Evolutionary conservation across 257 asterid species (phyloP).

Genomic region (Ophiorrhiza pumila): DNA sequence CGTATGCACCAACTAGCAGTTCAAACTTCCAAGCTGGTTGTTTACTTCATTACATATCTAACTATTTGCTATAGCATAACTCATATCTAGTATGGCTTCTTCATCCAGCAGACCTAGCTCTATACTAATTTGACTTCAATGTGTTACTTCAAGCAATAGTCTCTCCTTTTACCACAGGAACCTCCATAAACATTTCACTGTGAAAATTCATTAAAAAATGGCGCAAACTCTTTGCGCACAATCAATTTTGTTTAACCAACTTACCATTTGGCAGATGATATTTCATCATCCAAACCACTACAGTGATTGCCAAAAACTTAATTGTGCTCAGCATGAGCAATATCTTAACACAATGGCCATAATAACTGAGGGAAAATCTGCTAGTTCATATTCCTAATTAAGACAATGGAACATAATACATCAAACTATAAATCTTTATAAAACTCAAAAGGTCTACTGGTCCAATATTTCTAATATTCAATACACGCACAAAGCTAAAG

Average conservation of each 20-base stretch:
- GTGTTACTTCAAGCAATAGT: neutral
- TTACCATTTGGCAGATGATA: neutral
- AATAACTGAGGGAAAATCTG: neutral
- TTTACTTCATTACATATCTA: neutral
- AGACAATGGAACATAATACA: neutral
- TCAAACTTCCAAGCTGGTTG: neutral
- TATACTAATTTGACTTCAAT: neutral
- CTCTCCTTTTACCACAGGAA: neutral
- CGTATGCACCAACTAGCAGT: neutral
- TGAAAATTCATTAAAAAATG: neutral
- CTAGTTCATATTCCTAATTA: neutral
- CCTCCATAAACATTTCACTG: neutral
- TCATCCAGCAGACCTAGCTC: neutral
- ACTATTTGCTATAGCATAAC: neutral
- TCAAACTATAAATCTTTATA: neutral
- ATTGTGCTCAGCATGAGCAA: neutral
- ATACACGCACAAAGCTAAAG: neutral
- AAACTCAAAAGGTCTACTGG: neutral
- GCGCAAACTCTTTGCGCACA: neutral
- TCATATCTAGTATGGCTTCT: neutral
- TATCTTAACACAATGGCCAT: neutral
- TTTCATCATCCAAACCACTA: neutral
- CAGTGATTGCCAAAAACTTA: neutral
- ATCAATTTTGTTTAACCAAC: neutral
- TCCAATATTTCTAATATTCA: neutral